Percentiles rank a stretch among this genome's conserved stretches.
Conservation (phyloP, 148 eudicot species). For the Chenopodium album region DNA sequence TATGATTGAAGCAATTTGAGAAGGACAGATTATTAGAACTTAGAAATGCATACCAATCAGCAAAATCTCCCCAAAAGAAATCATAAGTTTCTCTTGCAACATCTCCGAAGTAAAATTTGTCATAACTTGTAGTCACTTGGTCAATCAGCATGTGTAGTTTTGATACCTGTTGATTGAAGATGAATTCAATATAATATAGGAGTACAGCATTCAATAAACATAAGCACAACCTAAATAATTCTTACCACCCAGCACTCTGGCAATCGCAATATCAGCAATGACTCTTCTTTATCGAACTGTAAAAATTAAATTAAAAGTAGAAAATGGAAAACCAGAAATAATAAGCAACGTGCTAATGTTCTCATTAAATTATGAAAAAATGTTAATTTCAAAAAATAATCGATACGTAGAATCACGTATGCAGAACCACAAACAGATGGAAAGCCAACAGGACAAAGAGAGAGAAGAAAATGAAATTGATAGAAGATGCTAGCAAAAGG, state of each 20-base stretch:
- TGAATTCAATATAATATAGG: conserved; percentile 19
- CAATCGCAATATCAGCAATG: conserved; percentile 58
- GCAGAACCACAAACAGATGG: background rate
- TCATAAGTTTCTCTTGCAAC: conserved; percentile 92
- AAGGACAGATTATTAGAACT: conserved; percentile 2
- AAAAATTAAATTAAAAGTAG: background rate
- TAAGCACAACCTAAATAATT: conserved; percentile 8
- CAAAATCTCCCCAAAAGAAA: conserved; percentile 98
- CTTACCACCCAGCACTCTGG: conserved; percentile 99
- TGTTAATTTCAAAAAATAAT: too few relatives aligned
- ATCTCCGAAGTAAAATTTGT: conserved; percentile 91
- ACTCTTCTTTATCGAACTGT: conserved; percentile 77
- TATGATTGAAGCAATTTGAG: background rate
- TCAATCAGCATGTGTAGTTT: conserved; percentile 91
- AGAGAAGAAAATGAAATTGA: background rate
- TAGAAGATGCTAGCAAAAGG: background rate
- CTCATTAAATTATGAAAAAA: background rate
- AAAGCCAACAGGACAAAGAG: background rate
- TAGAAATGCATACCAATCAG: conserved; percentile 71
- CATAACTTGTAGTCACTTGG: conserved; percentile 77
- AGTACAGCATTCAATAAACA: background rate
- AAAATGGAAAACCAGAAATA: background rate
- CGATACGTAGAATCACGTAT: background rate
- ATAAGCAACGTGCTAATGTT: background rate
- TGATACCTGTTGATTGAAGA: conserved; percentile 60